Conservation (phyloP, 495 filamentous ascomycete genomes). For the Beverwykella pulmonaria region DNA sequence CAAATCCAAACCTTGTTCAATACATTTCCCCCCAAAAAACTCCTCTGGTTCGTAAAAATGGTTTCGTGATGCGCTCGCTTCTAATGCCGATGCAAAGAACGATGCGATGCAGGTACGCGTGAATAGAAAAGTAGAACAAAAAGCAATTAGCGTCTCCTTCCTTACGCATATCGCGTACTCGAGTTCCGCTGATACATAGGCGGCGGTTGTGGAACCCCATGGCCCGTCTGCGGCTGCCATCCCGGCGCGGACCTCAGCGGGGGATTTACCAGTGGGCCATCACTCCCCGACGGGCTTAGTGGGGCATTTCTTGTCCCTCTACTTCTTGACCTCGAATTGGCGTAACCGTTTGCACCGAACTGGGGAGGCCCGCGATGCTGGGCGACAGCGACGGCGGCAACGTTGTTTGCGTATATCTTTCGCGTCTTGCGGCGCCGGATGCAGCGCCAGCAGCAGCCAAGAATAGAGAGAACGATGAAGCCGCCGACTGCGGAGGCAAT, state of each 20-base stretch:
- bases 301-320: slow-evolving; percentile 8
- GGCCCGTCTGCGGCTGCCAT: slow-evolving; percentile 5
- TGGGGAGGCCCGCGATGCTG: not conserved
- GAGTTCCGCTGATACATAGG: slow-evolving; percentile 20
- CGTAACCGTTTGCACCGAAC: not conserved
- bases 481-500: slow-evolving; percentile 46
- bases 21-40: not conserved
- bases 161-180: slow-evolving; percentile 27
- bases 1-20: not conserved
- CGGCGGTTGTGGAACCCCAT: slow-evolving; percentile 15
- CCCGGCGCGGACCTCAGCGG: not conserved
- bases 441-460: slow-evolving; percentile 44
- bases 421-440: slow-evolving; percentile 32
- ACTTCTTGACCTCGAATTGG: slow-evolving; percentile 6
- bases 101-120: not conserved
- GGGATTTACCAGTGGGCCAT: not conserved
- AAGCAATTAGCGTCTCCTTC: too few species aligned
- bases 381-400: not conserved
- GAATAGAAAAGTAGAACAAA: too few species aligned
- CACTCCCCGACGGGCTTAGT: slow-evolving; percentile 4
- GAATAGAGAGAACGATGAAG: slow-evolving; percentile 46
- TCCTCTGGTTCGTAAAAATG: not conserved
- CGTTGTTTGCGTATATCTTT: slow-evolving; percentile 15
- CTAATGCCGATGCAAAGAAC: not conserved
- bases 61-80: not conserved